These are phyloP conservation scores for Trichoderma sp. DNA, from an alignment of 2,329 filamentous ascomycete species.

Conservation along the genomic window DNA sequence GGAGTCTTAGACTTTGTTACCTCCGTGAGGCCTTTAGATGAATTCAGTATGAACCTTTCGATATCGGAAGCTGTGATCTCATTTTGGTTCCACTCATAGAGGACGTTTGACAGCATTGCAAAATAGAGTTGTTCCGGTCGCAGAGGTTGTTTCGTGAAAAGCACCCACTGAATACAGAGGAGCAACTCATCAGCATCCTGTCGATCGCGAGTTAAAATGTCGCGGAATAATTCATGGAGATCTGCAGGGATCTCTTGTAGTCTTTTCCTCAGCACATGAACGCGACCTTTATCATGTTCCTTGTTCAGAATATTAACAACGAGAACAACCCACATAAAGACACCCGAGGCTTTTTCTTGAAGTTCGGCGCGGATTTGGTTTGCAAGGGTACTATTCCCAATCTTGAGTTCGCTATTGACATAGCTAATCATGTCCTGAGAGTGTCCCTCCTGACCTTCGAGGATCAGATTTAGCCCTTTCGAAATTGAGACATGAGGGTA, in stretches of 20 bases:
- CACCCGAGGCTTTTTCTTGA: constrained; percentile 35
- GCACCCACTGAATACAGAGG: constrained; percentile 50
- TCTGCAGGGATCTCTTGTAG: constrained; percentile 37
- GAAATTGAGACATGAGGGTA: constrained; percentile 42
- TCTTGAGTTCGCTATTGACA: constrained; percentile 27
- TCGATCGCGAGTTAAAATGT: constrained; percentile 50
- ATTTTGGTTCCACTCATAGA: neutral
- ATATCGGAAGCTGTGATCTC: constrained; percentile 31
- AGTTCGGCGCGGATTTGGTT: constrained; percentile 27
- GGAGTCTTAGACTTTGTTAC: constrained; percentile 27
- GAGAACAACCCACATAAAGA: constrained; percentile 46
- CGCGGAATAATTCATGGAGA: constrained; percentile 48
- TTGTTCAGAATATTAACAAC: constrained; percentile 39
- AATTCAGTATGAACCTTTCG: constrained; percentile 34
- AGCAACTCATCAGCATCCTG: constrained; percentile 39
- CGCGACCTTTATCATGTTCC: constrained; percentile 30
- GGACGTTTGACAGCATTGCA: constrained; percentile 16
- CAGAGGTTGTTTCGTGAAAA: constrained; percentile 47
- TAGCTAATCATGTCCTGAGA: constrained; percentile 28
- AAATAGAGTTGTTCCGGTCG: constrained; percentile 43
- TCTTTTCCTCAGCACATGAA: constrained; percentile 25
- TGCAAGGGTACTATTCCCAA: constrained; percentile 28
- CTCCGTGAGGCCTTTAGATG: constrained; percentile 47
- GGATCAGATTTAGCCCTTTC: constrained; percentile 25
- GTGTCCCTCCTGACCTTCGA: constrained; percentile 31